phyloP scores from a whole-genome alignment of 2,329 filamentous ascomycete species.

The Fusarium sp. region DNA sequence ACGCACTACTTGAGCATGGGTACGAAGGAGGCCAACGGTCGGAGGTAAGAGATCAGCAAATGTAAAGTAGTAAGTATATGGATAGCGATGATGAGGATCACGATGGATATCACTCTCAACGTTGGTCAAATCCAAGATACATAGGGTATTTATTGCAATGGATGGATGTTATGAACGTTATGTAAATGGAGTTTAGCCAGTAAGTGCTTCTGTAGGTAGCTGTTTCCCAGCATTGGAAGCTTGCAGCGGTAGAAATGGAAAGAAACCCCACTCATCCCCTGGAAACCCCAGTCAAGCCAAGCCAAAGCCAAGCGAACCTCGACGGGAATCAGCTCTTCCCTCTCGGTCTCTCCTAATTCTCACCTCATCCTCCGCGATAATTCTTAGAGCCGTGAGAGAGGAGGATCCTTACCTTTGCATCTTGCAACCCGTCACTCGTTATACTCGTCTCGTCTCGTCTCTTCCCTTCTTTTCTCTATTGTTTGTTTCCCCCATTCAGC shows the following conservation, averaged over 20 bases:
- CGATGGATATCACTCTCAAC: not conserved
- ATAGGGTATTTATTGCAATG: not conserved
- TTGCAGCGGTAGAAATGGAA: slow-evolving; percentile 1
- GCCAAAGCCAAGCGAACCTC: slow-evolving; percentile 18
- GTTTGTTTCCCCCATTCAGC: slow-evolving; percentile 24
- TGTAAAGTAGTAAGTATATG: not conserved
- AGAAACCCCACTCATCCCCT: slow-evolving; percentile 30
- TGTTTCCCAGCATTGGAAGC: slow-evolving; percentile 2
- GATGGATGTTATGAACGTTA: not conserved
- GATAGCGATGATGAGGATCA: not conserved
- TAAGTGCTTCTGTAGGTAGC: not conserved
- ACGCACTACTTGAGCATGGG: slow-evolving; percentile 26
- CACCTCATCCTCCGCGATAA: slow-evolving; percentile 42
- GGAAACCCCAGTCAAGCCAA: slow-evolving; percentile 19
- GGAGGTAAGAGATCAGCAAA: slow-evolving; percentile 7
- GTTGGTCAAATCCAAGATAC: not conserved
- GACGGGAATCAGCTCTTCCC: slow-evolving; percentile 20
- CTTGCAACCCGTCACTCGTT: slow-evolving; percentile 42
- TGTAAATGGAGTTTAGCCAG: slow-evolving; percentile 2
- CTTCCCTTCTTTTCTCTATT: slow-evolving; percentile 17
- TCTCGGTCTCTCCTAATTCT: slow-evolving; percentile 37
- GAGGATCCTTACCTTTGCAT: slow-evolving; percentile 42
- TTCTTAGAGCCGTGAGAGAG: slow-evolving; percentile 40
- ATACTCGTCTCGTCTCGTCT: slow-evolving; percentile 17
- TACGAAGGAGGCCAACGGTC: slow-evolving; percentile 12